Evolutionary conservation across 352 stramenopile species (phyloP).

Genomic region (Blastocystis sp.): DNA sequence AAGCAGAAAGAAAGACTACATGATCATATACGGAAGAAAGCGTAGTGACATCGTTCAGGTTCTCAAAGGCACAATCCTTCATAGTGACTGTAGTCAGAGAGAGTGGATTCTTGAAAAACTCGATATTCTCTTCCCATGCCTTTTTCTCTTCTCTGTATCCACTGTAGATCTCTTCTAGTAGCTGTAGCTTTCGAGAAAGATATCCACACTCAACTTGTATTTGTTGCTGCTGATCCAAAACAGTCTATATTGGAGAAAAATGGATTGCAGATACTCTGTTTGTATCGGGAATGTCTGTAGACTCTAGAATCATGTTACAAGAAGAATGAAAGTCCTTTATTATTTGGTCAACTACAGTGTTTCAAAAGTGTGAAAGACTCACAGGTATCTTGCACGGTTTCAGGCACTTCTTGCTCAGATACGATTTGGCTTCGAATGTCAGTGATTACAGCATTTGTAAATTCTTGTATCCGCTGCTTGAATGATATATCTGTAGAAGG

Average conservation of each 20-base stretch:
- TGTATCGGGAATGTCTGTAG: background rate
- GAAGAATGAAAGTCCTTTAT: background rate
- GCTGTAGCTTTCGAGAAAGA: background rate
- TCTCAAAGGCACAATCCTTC: slow-evolving; percentile 31
- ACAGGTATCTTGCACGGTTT: background rate
- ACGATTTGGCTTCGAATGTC: background rate
- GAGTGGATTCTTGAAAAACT: slow-evolving; percentile 8
- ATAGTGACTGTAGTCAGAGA: background rate
- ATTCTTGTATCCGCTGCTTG: background rate
- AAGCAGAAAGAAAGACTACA: background rate
- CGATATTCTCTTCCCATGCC: slow-evolving; percentile 43
- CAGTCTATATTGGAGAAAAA: background rate
- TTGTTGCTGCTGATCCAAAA: slow-evolving; percentile 16
- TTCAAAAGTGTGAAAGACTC: background rate
- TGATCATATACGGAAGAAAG: background rate
- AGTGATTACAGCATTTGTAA: background rate
- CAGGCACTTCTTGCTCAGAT: background rate
- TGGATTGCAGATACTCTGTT: background rate
- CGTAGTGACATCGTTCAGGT: slow-evolving; percentile 8
- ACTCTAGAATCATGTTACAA: background rate
- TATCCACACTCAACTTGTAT: background rate
- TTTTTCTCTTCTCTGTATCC: background rate
- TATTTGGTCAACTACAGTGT: background rate
- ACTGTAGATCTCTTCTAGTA: background rate
- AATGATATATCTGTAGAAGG: background rate